phyloP scores from a whole-genome alignment of 2,329 filamentous ascomycete genomes.

The Nigrospora osmanthi region DNA sequence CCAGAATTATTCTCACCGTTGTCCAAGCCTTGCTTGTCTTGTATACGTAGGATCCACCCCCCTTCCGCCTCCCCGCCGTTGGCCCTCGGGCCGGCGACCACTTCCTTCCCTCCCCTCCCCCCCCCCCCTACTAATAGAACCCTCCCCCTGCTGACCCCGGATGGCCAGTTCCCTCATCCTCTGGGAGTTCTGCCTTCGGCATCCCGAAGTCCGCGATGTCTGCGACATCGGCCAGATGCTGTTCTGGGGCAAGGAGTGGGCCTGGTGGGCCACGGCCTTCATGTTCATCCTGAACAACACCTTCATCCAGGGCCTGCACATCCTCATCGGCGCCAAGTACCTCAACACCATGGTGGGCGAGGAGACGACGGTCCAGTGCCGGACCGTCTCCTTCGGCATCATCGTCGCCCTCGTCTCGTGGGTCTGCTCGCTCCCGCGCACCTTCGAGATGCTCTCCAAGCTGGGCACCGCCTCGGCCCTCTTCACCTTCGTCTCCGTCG shows the following conservation, averaged over 20 bases:
- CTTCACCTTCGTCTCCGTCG: constrained; percentile 84
- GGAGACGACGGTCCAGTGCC: constrained; percentile 50
- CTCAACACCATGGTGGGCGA: constrained; percentile 78
- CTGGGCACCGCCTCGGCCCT: constrained; percentile 72
- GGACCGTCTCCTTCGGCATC: constrained; percentile 73
- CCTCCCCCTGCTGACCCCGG: constrained; percentile 10
- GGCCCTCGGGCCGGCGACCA: constrained; percentile 21
- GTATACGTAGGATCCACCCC: constrained; percentile 60
- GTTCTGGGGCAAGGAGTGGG: constrained; percentile 76
- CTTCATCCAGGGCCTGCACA: constrained; percentile 63
- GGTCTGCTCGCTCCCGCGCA: constrained; percentile 74
- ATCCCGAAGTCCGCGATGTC: constrained; percentile 86
- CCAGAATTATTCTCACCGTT: constrained; percentile 66
- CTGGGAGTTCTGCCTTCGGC: constrained; percentile 77
- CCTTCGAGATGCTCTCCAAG: constrained; percentile 73
- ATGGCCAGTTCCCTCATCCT: constrained; percentile 13
- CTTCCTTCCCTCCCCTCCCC: not conserved
- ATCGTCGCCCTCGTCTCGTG: constrained; percentile 70
- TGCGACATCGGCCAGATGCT: constrained; percentile 95
- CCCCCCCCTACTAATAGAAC: not conserved
- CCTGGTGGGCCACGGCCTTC: constrained; percentile 60
- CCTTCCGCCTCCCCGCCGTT: constrained; percentile 20
- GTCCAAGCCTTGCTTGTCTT: constrained; percentile 71
- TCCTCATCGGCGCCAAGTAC: constrained; percentile 77
- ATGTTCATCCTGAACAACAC: constrained; percentile 96